Conservation (phyloP, 306 rosid genomes). For the Cucurbita maxima region DNA sequence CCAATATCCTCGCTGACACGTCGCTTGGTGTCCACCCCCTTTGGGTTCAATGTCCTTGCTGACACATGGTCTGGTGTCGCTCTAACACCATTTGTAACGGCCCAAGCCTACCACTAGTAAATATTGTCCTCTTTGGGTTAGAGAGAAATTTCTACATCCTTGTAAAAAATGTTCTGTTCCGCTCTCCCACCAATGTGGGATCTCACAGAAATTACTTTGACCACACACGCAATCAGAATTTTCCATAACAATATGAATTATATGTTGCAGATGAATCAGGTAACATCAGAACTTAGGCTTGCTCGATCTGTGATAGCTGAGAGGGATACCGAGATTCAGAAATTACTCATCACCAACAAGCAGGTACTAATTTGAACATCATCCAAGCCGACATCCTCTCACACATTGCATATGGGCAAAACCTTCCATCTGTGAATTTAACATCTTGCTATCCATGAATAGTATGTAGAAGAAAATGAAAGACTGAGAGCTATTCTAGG, state of each 20-base stretch:
- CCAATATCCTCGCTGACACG: too few species aligned
- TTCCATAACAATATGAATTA: background rate
- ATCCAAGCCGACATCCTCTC: background rate
- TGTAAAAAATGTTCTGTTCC: too few species aligned
- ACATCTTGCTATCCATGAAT: slow-evolving; percentile 5
- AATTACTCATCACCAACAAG: slow-evolving; percentile 63
- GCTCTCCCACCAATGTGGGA: too few species aligned
- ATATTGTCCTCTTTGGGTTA: too few species aligned
- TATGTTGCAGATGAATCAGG: slow-evolving; percentile 72
- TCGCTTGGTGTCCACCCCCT: too few species aligned
- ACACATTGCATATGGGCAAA: background rate
- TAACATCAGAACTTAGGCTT: slow-evolving; percentile 80
- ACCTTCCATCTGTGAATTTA: background rate
- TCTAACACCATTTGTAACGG: too few species aligned
- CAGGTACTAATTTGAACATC: slow-evolving; percentile 28
- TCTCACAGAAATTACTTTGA: background rate
- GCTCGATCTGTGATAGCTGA: slow-evolving; percentile 92
- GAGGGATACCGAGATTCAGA: slow-evolving; percentile 76
- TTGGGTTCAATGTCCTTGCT: too few species aligned
- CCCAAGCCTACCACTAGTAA: too few species aligned
- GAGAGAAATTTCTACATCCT: too few species aligned
- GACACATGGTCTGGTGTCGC: too few species aligned
- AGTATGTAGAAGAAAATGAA: slow-evolving; percentile 98
- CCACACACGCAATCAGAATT: background rate
- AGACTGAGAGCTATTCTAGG: slow-evolving; percentile 86